Percentiles rank a stretch among this genome's conserved stretches.
Evolutionary conservation across 345 rosid genomes (phyloP).

Genomic region (Eutrema yunnanense): DNA sequence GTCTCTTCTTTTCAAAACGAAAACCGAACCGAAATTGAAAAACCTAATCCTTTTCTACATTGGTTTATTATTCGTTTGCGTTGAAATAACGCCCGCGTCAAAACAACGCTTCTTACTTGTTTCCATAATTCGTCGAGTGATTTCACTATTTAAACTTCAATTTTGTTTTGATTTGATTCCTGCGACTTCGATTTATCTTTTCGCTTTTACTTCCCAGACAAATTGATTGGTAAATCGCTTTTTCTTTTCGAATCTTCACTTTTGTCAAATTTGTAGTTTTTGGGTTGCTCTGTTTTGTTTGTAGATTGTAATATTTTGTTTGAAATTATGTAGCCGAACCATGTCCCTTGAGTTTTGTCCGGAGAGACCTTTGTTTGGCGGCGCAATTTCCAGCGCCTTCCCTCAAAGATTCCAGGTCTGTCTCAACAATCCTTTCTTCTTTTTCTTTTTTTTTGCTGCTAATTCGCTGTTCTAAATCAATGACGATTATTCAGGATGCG

Average conservation of each 20-base stretch:
- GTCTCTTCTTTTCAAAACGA: too few relatives aligned
- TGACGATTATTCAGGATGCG: constrained; percentile 45
- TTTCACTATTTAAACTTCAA: too few relatives aligned
- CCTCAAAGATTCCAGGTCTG: constrained; percentile 58
- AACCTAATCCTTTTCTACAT: too few relatives aligned
- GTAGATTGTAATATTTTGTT: not conserved
- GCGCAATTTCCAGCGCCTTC: constrained; percentile 45
- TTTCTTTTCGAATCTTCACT: too few relatives aligned
- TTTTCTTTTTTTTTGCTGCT: not conserved
- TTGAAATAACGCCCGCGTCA: not conserved
- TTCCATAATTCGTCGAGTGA: too few relatives aligned
- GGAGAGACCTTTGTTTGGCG: constrained; percentile 55
- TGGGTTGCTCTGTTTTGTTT: not conserved
- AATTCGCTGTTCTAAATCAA: not conserved
- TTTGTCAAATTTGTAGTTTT: not conserved
- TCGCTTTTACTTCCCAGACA: not conserved
- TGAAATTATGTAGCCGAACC: not conserved
- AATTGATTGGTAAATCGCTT: not conserved
- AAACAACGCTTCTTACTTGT: not conserved
- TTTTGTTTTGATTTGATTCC: not conserved
- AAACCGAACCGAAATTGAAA: too few relatives aligned
- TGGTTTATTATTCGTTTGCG: not conserved
- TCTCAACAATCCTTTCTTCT: not conserved
- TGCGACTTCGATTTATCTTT: not conserved
- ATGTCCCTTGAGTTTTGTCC: constrained; percentile 39